phyloP scores from a whole-genome alignment of 164 flowering plant species.

The Macadamia integrifolia region DNA sequence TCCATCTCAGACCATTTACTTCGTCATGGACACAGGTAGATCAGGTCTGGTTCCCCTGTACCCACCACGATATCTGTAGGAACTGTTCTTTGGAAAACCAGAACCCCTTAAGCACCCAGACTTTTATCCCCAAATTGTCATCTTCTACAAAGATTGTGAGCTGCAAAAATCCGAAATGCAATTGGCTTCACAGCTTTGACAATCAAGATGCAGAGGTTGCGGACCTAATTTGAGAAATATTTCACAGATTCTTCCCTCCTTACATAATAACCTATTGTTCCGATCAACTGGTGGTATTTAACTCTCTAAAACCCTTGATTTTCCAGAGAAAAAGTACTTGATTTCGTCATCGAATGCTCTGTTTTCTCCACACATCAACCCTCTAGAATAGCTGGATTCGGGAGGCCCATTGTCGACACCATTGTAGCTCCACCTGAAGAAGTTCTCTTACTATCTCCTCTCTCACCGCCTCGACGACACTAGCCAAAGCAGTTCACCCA shows the following conservation, averaged over 20 bases:
- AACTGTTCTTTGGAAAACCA: constrained; percentile 28
- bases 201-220: constrained; percentile 31
- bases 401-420: constrained; percentile 48
- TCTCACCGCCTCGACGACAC: constrained; percentile 65
- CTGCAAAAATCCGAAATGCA: constrained; percentile 54
- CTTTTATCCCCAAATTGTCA: constrained; percentile 47
- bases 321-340: constrained; percentile 19
- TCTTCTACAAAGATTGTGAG: constrained; percentile 43
- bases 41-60: constrained; percentile 64
- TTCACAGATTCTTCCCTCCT: constrained; percentile 45
- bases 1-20: constrained; percentile 46
- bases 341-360: constrained; percentile 56
- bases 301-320: constrained; percentile 38
- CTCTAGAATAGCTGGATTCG: constrained; percentile 62
- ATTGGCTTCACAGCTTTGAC: constrained; percentile 38
- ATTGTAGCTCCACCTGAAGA: constrained; percentile 36
- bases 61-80: constrained; percentile 37
- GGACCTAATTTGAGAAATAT: constrained; percentile 17
- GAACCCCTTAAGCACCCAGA: constrained; percentile 6
- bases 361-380: constrained; percentile 42
- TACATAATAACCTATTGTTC: constrained; percentile 44
- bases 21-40: constrained; percentile 59
- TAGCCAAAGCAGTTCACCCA: constrained; percentile 31
- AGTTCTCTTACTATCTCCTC: constrained; percentile 54
- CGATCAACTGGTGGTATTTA: constrained; percentile 42